phyloP scores from a whole-genome alignment of 78 protist species.

The Protostelium mycophagum region DNA sequence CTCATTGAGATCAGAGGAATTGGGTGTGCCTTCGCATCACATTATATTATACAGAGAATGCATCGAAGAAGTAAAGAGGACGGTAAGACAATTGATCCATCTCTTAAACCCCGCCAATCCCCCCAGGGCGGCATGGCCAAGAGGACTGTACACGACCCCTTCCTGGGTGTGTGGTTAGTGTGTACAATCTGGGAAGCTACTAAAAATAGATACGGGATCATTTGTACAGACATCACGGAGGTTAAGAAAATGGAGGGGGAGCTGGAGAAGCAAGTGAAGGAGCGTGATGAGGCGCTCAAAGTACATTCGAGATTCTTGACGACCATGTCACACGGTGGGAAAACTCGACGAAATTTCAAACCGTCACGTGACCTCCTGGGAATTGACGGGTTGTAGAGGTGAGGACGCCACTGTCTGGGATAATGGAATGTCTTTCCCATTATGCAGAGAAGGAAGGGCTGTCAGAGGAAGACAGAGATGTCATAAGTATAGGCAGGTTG shows the following conservation, averaged over 20 bases:
- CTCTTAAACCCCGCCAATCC: no score
- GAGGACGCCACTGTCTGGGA: not conserved
- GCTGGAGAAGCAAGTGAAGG: not conserved
- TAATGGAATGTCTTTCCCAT: not conserved
- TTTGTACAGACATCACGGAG: not conserved
- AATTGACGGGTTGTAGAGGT: not conserved
- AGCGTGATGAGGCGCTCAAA: not conserved
- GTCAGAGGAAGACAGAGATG: not conserved
- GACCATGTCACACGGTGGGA: not conserved
- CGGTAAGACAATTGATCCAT: not conserved
- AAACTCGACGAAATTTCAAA: not conserved
- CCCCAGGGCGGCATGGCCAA: not conserved
- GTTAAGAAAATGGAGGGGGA: not conserved
- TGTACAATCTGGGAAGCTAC: not conserved
- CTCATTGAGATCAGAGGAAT: not conserved
- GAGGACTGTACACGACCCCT: not conserved
- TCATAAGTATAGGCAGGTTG: not conserved
- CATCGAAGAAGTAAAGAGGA: not conserved
- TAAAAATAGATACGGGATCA: not conserved
- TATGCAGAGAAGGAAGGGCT: not conserved
- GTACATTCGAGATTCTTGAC: not conserved
- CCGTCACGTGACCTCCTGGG: not conserved
- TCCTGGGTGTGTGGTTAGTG: not conserved
- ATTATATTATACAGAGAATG: not conserved
- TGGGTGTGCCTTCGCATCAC: not conserved